Evolutionary conservation across 2,329 filamentous ascomycete species (phyloP).

Genomic region (Zymoseptoria brevis): DNA sequence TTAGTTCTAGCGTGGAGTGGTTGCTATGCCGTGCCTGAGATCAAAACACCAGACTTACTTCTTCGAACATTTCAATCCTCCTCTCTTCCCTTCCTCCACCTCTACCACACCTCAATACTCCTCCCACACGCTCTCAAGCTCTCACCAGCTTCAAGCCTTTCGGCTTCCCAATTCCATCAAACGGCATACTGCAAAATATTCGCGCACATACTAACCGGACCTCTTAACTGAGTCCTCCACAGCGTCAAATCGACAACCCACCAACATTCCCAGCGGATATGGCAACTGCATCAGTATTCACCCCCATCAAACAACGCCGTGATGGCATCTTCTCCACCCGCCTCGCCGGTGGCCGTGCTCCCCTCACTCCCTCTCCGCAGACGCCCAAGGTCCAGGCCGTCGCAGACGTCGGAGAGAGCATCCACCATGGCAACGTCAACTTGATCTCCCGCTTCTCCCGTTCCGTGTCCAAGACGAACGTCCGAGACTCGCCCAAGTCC

Average conservation of each 20-base stretch:
- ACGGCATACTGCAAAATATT: conserved; percentile 31
- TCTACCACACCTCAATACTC: conserved; percentile 16
- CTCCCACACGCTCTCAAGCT: conserved; percentile 15
- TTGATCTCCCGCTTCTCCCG: conserved; percentile 71
- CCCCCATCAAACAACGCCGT: conserved; percentile 82
- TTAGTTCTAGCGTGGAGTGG: too few relatives aligned
- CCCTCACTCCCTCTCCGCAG: conserved; percentile 83
- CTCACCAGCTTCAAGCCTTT: conserved; percentile 17
- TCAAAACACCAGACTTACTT: background rate
- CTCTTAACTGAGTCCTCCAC: conserved; percentile 32
- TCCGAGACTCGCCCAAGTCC: conserved; percentile 88
- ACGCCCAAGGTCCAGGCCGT: conserved; percentile 55
- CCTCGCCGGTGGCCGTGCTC: conserved; percentile 89
- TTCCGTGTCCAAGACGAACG: conserved; percentile 55
- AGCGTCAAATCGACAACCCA: conserved; percentile 20
- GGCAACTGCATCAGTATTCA: conserved; percentile 77
- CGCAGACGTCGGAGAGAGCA: conserved; percentile 55
- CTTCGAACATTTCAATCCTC: background rate
- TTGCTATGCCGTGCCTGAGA: background rate
- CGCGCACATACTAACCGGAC: conserved; percentile 32
- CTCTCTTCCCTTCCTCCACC: background rate
- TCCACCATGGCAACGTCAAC: conserved; percentile 65
- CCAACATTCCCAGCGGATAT: conserved; percentile 45
- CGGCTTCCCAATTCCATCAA: conserved; percentile 17
- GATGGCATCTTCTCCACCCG: conserved; percentile 84